These are phyloP conservation scores for Pichia sp. DNA, from an alignment of 1,139 yeast species.

Conservation along the genomic window DNA sequence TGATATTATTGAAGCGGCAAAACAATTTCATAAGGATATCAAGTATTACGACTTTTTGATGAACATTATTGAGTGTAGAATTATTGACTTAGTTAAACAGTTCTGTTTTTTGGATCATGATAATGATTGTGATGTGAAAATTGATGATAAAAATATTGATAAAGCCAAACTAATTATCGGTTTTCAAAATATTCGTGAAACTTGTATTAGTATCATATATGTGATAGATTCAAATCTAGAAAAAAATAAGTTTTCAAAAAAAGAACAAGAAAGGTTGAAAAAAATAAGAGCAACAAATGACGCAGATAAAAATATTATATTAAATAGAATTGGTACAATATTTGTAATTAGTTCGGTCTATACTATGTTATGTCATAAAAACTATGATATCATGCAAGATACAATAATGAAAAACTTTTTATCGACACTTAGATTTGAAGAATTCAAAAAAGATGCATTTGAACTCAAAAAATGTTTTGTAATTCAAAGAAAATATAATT, in stretches of 20 bases:
- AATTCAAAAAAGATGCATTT: neutral
- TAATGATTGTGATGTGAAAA: neutral
- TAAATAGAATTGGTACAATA: neutral
- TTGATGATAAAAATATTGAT: neutral
- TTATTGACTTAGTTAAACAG: neutral
- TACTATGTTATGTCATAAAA: conserved; percentile 1
- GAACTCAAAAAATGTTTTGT: neutral
- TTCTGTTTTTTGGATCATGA: neutral
- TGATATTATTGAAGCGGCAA: neutral
- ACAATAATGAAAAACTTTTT: neutral
- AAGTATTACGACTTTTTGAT: conserved; percentile 1
- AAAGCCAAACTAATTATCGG: neutral
- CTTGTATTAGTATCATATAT: neutral
- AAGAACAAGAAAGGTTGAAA: conserved; percentile 1
- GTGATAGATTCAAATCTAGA: neutral
- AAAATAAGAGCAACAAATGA: conserved; percentile 1
- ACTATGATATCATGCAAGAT: neutral
- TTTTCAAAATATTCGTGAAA: neutral
- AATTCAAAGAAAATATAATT: neutral
- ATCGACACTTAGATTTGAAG: neutral
- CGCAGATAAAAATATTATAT: neutral
- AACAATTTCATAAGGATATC: conserved; percentile 1
- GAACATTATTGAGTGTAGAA: neutral
- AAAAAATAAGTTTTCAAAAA: neutral
- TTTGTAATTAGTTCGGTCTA: conserved; percentile 1